Base-by-base conservation (phyloP, 768 basidiomycete genomes). In the Pholiota molesta region DNA sequence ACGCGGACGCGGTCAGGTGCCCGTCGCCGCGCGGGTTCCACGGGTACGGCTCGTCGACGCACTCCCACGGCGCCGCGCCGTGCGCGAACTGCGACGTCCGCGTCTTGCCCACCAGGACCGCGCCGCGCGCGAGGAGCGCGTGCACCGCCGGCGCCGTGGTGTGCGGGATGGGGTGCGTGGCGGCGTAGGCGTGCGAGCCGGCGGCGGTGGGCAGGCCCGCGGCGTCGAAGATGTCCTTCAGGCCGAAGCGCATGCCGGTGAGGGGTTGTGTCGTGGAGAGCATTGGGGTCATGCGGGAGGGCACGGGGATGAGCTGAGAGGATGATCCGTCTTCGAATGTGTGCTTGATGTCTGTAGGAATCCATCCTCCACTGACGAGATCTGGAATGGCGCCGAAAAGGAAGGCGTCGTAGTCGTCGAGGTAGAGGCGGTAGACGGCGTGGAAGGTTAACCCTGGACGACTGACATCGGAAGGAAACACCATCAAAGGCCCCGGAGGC, bases 31-130 rank as follows among this genome's bases (percentile, higher is more conserved):
- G 69, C 3, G 77, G 77, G 57, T 78, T 78, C 71, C 71, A 73
- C 1, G 77, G 75, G 60, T 78, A 78, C 8, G 72, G 65, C 16
- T 75, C 64, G 49, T 78, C 77, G 9, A 69, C 59, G 62, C 71
- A 77, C 56, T 79, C 76, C 77, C 77, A 78, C 6, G 77, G 77
- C 26, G 74, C 62, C 0, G 77, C 77, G 2, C 81, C 81, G 64
- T 82, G 81, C n/a, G 81, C 82, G 63, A 83, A 83, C 64, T 82
- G 82, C 0, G 81, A 80, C 9, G 81, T 81, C 60, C 82, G 83
- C 8, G 80, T 80, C 68, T 86, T 87, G 37, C 84, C 85, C 2
- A 87, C 77, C 63, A 85, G 71, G 11, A 79, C 71, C 17, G 82
- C 81, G 23, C 86, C 86, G 40, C 79, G 75, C 53, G 77, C 74